These are phyloP conservation scores for Monilinia fructigena DNA, from an alignment of 2,329 filamentous ascomycete species.

Conservation along the genomic window DNA sequence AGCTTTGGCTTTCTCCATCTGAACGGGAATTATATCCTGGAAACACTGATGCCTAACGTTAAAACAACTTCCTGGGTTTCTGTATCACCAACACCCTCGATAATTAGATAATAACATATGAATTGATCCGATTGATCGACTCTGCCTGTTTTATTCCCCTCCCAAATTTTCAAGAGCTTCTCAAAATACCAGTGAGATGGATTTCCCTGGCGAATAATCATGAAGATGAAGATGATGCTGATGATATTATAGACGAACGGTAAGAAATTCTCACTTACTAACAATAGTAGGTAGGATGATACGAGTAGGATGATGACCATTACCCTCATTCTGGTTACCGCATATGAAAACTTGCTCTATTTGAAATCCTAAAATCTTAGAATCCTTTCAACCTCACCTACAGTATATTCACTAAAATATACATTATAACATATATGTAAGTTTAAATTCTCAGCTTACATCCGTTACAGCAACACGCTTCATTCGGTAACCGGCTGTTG, in stretches of 20 bases:
- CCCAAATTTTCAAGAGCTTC: neutral
- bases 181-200: neutral
- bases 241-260: neutral
- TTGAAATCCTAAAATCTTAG: neutral
- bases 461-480: slow-evolving; percentile 10
- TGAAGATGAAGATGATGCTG: neutral
- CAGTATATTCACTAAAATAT: neutral
- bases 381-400: slow-evolving; percentile 7
- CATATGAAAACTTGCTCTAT: neutral
- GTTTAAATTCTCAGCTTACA: neutral
- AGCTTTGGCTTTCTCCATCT: neutral
- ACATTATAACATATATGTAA: neutral
- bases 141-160: neutral
- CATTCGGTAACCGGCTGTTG: slow-evolving; percentile 14
- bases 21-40: neutral
- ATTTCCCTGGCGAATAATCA: neutral
- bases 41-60: slow-evolving; percentile 11
- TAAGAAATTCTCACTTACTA: neutral
- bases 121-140: slow-evolving; percentile 14
- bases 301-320: slow-evolving; percentile 14
- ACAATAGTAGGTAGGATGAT: neutral
- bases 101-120: neutral
- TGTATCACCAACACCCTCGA: slow-evolving; percentile 6
- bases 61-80: neutral
- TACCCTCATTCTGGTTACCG: neutral